Conservation (phyloP, 1,139 yeast species). For the Hemisphaericaspora xylofermentans region DNA sequence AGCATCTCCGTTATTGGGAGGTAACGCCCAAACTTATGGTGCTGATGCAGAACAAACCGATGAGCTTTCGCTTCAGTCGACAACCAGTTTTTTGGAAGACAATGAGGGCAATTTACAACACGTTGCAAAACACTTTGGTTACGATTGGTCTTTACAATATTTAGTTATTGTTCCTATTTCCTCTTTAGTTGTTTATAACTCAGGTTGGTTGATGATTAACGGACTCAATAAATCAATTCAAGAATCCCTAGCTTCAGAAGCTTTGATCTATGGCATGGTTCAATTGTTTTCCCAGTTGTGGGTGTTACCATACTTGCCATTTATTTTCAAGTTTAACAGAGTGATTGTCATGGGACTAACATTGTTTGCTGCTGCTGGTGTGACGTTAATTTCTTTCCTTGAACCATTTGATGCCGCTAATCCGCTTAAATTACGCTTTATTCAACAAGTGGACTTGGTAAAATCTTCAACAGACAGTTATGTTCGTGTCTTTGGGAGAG, state of each 20-base stretch:
- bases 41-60: conserved; percentile 9
- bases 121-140: conserved; percentile 45
- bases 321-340: conserved; percentile 65
- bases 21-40: conserved; percentile 14
- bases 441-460: conserved; percentile 54
- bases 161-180: conserved; percentile 66
- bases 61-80: conserved; percentile 3
- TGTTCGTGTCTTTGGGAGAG: conserved; percentile 54
- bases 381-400: conserved; percentile 33
- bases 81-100: conserved; percentile 13
- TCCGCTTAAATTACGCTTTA: conserved; percentile 71
- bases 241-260: conserved; percentile 53
- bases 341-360: conserved; percentile 37
- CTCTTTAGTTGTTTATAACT: conserved; percentile 48
- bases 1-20: conserved; percentile 33
- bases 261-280: conserved; percentile 46
- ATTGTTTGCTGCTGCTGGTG: conserved; percentile 35
- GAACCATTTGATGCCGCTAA: conserved; percentile 56
- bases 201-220: conserved; percentile 55
- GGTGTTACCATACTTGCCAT: conserved; percentile 65
- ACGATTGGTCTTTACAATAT: conserved; percentile 82
- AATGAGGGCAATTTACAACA: conserved; percentile 20
- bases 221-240: conserved; percentile 71
- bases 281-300: conserved; percentile 36
- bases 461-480: conserved; percentile 26